phyloP scores from a whole-genome alignment of 345 rosid genomes.

The Combretum micranthum region DNA sequence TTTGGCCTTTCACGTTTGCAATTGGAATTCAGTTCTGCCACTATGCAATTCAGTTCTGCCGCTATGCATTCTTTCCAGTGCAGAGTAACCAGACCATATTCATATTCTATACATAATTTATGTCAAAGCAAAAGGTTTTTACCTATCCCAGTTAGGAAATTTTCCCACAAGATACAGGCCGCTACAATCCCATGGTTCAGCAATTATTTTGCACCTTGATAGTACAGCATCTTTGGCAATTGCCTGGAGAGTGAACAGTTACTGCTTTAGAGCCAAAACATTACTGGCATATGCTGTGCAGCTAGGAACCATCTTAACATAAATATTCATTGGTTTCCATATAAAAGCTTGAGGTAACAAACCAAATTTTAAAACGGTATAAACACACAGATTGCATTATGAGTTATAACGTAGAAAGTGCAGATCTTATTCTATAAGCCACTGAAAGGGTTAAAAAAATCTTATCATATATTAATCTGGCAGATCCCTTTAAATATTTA shows the following conservation, averaged over 20 bases:
- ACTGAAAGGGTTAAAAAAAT: no score
- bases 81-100: no score
- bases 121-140: constrained; percentile 3
- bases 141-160: constrained; percentile 98
- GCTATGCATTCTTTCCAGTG: no score
- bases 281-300: constrained; percentile 3
- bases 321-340: neutral
- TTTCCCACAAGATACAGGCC: constrained; percentile 91
- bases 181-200: constrained; percentile 99
- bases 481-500: no score
- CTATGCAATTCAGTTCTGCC: neutral
- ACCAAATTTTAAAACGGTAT: neutral
- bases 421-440: no score
- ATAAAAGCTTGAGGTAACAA: neutral
- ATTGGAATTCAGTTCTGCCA: neutral
- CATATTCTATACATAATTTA: neutral
- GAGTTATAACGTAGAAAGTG: no score
- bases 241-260: constrained; percentile 42
- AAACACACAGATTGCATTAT: no score
- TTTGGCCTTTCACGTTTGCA: no score
- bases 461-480: no score
- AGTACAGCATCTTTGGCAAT: constrained; percentile 75
- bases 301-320: constrained; percentile 1
- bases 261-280: constrained; percentile 1
- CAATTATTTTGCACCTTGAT: constrained; percentile 83